These are phyloP conservation scores for Candida sp. DNA, from an alignment of 1,139 yeast species.

Conservation along the genomic window DNA sequence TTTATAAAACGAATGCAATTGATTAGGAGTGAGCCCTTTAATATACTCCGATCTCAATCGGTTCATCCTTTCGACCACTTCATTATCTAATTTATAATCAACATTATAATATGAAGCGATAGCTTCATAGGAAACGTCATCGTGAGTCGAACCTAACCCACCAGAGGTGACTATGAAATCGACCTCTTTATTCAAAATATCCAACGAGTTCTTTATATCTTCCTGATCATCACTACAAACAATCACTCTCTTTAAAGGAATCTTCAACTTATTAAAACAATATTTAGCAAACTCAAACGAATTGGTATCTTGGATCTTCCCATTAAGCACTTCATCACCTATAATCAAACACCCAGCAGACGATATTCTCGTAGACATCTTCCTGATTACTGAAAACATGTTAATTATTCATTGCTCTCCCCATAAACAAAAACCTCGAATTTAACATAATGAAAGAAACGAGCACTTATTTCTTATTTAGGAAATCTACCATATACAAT, in stretches of 20 bases:
- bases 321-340: conserved; percentile 86
- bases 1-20: conserved; percentile 56
- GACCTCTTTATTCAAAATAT: conserved; percentile 41
- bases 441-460: too few species aligned
- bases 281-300: conserved; percentile 66
- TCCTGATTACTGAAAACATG: neutral
- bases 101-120: conserved; percentile 61
- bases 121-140: conserved; percentile 78
- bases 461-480: neutral
- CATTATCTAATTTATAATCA: conserved; percentile 49
- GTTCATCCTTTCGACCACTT: conserved; percentile 61
- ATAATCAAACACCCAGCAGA: conserved; percentile 56
- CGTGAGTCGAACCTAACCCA: conserved; percentile 88
- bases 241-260: conserved; percentile 61
- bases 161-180: conserved; percentile 81
- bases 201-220: conserved; percentile 58
- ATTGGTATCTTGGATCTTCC: conserved; percentile 82
- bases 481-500: neutral
- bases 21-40: conserved; percentile 36
- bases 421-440: too few species aligned
- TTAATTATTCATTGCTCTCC: neutral
- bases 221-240: conserved; percentile 75
- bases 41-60: conserved; percentile 41
- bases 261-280: conserved; percentile 50
- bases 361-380: conserved; percentile 7